Conservation (phyloP, 1,139 yeast genomes). For the Wickerhamomyces sp. region DNA sequence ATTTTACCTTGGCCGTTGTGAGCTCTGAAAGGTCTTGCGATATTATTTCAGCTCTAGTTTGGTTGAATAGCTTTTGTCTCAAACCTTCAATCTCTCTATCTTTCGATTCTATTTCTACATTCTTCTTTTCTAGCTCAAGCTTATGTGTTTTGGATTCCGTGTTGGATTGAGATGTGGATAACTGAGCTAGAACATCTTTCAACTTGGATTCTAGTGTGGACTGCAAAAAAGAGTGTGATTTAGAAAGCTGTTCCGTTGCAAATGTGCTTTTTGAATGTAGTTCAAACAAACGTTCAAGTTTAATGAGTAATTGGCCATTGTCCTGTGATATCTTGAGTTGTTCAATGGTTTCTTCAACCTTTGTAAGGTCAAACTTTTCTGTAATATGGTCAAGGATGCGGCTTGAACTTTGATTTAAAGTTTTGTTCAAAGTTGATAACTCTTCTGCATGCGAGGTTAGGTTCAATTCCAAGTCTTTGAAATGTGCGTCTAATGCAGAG, state of each 20-base stretch:
- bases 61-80: conserved; percentile 14
- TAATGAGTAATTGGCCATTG: no score
- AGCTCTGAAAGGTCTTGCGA: conserved; percentile 17
- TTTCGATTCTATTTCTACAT: conserved; percentile 11
- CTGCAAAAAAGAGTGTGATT: no score
- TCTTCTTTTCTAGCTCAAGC: conserved; percentile 8
- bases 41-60: conserved; percentile 8
- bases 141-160: not conserved
- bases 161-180: no score
- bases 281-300: no score
- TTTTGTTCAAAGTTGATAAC: not conserved
- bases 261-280: no score
- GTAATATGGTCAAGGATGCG: not conserved
- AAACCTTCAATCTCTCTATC: conserved; percentile 18
- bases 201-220: no score
- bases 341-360: not conserved
- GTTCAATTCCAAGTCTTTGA: not conserved
- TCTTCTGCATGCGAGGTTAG: not conserved
- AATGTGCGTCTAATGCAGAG: not conserved
- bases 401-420: not conserved
- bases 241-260: no score
- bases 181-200: no score
- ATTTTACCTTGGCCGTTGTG: conserved; percentile 15
- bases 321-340: not conserved
- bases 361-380: not conserved